Conservation (phyloP, 176 grass and related monocot genomes). For the Oryza glumipatula region DNA sequence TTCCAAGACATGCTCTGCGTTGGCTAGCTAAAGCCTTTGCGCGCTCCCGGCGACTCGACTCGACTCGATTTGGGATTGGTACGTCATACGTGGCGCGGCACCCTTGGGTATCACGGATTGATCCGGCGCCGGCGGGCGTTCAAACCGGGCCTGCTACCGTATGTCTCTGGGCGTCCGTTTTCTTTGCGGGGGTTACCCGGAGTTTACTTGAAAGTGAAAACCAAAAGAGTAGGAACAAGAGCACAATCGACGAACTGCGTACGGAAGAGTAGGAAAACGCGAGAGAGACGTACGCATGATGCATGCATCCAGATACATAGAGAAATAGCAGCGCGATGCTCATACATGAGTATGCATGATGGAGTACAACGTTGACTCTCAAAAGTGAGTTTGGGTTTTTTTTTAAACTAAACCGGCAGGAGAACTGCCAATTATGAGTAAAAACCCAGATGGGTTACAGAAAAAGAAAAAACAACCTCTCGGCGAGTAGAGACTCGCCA, state of each 20-base stretch:
- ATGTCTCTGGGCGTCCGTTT: background rate
- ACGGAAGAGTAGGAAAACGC: background rate
- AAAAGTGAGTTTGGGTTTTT: background rate
- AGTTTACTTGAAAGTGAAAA: background rate
- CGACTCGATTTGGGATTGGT: background rate
- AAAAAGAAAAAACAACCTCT: too few relatives aligned
- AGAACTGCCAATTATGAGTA: too few relatives aligned
- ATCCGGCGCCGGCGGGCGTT: background rate
- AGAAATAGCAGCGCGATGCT: background rate
- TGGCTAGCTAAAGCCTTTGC: background rate
- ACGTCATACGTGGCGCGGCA: too few relatives aligned
- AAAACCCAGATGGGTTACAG: too few relatives aligned
- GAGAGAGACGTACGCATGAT: background rate
- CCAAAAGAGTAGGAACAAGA: background rate
- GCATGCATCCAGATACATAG: background rate
- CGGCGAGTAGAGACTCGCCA: too few relatives aligned
- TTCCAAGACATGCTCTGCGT: conserved; percentile 20
- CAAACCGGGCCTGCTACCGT: background rate
- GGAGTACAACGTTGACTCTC: background rate
- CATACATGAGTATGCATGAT: background rate
- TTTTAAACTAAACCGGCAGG: too few relatives aligned
- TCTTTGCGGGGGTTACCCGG: background rate
- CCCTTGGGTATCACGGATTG: background rate
- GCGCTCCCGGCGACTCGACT: background rate
- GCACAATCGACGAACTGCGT: background rate